Conservation (phyloP, 2,329 filamentous ascomycete genomes). For the Botrytis paeoniae region DNA sequence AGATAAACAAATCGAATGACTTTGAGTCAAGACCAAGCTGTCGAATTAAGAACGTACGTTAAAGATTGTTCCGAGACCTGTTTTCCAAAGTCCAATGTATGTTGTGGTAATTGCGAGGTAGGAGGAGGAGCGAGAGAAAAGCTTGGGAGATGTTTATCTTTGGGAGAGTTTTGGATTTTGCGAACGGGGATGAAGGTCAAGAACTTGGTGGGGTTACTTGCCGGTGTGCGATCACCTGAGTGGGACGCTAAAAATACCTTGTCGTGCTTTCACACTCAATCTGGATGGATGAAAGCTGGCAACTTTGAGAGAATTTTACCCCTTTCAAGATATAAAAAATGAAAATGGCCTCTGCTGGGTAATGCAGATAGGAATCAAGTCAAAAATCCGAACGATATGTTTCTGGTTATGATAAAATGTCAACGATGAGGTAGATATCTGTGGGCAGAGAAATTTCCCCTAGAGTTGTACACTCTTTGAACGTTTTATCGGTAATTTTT, state of each 20-base stretch:
- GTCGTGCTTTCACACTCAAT: constrained; percentile 7
- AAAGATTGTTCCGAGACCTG: constrained; percentile 4
- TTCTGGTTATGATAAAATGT: neutral
- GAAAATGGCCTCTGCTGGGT: neutral
- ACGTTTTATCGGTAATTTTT: neutral
- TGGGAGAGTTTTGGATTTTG: constrained; percentile 21
- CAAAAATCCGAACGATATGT: neutral
- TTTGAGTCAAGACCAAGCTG: neutral
- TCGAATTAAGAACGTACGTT: neutral
- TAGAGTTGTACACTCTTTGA: neutral
- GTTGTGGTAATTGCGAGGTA: constrained; percentile 13
- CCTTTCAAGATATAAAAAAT: neutral
- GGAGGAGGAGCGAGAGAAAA: constrained; percentile 13
- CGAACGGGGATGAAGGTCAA: constrained; percentile 18
- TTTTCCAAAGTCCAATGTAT: neutral
- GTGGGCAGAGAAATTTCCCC: neutral
- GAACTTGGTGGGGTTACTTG: constrained; percentile 24
- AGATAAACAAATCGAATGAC: constrained; percentile 9
- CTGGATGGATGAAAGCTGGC: constrained; percentile 6
- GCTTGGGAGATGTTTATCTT: constrained; percentile 24
- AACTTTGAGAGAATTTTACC: constrained; percentile 6
- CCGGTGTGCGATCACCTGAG: constrained; percentile 22
- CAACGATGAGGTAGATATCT: neutral
- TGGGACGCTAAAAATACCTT: constrained; percentile 14
- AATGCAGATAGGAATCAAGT: too few relatives aligned